Evolutionary conservation across 352 stramenopile species (phyloP).

Genomic region (Phytophthora hybrid): DNA sequence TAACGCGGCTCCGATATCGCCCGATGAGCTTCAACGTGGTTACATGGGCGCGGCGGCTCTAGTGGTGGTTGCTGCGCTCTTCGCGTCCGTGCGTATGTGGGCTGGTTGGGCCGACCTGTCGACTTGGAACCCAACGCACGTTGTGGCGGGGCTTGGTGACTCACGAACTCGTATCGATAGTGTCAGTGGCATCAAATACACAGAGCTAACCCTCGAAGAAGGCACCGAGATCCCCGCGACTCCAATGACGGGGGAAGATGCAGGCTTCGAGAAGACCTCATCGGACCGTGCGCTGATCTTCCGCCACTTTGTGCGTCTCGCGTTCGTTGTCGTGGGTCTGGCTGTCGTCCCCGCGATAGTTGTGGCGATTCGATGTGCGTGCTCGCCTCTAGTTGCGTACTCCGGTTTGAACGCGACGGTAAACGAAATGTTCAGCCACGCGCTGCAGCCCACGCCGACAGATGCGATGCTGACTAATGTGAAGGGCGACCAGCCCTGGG

Average conservation of each 20-base stretch:
- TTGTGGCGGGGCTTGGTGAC: background rate
- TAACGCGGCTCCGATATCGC: slow-evolving; percentile 40
- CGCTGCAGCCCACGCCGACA: slow-evolving; percentile 21
- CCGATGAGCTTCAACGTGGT: slow-evolving; percentile 37
- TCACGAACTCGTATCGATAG: background rate
- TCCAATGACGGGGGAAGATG: slow-evolving; percentile 7
- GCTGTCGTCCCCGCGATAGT: slow-evolving; percentile 14
- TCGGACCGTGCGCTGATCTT: background rate
- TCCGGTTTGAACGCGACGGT: slow-evolving; percentile 28
- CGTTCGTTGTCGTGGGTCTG: background rate
- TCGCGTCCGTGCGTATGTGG: slow-evolving; percentile 13
- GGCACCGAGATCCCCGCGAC: slow-evolving; percentile 4
- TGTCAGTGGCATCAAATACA: slow-evolving; percentile 13
- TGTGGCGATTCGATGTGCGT: slow-evolving; percentile 3
- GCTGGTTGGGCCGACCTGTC: slow-evolving; percentile 7
- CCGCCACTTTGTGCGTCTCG: background rate
- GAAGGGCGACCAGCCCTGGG: slow-evolving; percentile 22
- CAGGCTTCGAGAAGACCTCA: background rate
- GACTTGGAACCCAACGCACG: slow-evolving; percentile 22
- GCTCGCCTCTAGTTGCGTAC: slow-evolving; percentile 30
- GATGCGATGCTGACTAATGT: slow-evolving; percentile 9
- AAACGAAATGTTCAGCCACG: slow-evolving; percentile 26
- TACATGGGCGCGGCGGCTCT: slow-evolving; percentile 32
- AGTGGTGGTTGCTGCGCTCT: slow-evolving; percentile 22
- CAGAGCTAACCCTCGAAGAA: slow-evolving; percentile 17